Conservation (phyloP, 768 basidiomycete species). For the Suillus subaureus region DNA sequence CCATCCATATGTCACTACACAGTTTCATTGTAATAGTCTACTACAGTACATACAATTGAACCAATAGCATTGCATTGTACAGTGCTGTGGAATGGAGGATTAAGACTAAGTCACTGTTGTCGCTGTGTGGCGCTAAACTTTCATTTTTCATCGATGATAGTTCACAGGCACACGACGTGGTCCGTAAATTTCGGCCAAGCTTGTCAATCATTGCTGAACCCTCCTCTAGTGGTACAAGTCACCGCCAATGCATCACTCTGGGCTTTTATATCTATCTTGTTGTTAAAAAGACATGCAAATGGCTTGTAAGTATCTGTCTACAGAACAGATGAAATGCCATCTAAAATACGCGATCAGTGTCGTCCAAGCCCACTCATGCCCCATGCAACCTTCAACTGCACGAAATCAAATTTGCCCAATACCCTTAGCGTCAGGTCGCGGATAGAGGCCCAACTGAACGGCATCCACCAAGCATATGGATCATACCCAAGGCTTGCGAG, state of each 20-base stretch:
- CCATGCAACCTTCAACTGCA: conserved; percentile 24
- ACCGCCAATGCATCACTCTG: background rate
- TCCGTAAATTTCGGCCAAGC: too few relatives aligned
- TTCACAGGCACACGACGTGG: too few relatives aligned
- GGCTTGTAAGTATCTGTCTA: background rate
- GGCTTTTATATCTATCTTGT: background rate
- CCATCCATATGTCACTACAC: too few relatives aligned
- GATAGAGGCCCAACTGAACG: conserved; percentile 27
- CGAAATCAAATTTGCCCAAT: conserved; percentile 20
- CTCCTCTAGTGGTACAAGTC: background rate
- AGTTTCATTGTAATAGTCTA: too few relatives aligned
- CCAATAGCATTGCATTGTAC: too few relatives aligned
- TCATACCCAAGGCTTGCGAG: conserved; percentile 27
- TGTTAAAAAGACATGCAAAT: too few relatives aligned
- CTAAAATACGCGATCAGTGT: conserved; percentile 12
- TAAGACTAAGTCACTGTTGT: too few relatives aligned
- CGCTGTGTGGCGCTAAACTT: too few relatives aligned
- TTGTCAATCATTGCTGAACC: too few relatives aligned
- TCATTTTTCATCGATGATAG: too few relatives aligned
- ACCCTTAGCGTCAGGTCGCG: conserved; percentile 28
- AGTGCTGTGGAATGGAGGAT: too few relatives aligned
- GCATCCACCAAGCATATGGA: conserved; percentile 25
- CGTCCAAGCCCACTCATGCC: conserved; percentile 30
- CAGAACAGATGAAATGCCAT: background rate
- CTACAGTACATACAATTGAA: too few relatives aligned